phyloP scores from a whole-genome alignment of 441 rosid genomes.

The Syzygium malaccense region DNA sequence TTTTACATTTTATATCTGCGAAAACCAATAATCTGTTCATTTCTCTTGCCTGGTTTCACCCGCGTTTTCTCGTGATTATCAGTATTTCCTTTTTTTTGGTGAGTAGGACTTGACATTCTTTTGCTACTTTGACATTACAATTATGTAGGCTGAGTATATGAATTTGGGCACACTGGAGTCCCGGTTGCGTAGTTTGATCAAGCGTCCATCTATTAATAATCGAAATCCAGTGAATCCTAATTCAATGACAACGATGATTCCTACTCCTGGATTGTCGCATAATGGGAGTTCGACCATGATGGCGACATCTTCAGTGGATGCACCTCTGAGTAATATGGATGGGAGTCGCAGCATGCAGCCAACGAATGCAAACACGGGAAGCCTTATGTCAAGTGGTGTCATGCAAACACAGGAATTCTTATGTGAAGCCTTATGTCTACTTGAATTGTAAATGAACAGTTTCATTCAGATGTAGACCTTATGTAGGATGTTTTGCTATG shows the following conservation, averaged over 20 bases:
- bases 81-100: background rate
- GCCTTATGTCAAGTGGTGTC: conserved; percentile 31
- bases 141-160: conserved; percentile 67
- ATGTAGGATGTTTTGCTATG: background rate
- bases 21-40: background rate
- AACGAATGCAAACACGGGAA: conserved; percentile 42
- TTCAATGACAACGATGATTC: conserved; percentile 80
- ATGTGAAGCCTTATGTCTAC: background rate
- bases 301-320: conserved; percentile 61
- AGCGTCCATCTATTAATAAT: conserved; percentile 23
- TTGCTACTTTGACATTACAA: background rate
- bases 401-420: conserved; percentile 6
- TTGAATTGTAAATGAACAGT: background rate
- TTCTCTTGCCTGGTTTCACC: background rate
- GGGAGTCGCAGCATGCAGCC: conserved; percentile 45
- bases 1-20: too few species aligned
- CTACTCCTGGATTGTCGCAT: conserved; percentile 89
- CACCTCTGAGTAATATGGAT: conserved; percentile 43
- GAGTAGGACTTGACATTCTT: background rate
- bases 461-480: background rate
- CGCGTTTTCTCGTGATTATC: background rate
- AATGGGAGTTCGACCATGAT: conserved; percentile 62
- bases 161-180: conserved; percentile 61
- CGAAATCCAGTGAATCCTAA: conserved; percentile 62
- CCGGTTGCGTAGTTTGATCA: conserved; percentile 54